Evolutionary conservation across 2,329 filamentous ascomycete genomes (phyloP), one percentile per base, ranked within the genome.

Genomic region (Cercospora sp.): DNA sequence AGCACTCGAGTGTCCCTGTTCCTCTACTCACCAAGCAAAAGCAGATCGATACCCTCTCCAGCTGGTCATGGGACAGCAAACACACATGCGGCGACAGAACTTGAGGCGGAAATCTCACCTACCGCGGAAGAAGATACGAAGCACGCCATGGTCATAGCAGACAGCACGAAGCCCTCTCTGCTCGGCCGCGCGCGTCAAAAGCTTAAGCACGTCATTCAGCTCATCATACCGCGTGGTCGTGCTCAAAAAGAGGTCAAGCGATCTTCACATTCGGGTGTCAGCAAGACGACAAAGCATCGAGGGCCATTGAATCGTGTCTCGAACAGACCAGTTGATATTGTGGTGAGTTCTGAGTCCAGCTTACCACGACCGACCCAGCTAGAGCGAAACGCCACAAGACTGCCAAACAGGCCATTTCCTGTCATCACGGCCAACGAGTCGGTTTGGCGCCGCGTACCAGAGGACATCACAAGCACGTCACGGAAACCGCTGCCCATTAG

Each of bases 1-100:
- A 37, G 61, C 18, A 55, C 30, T 16, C 61, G 37, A 5, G n/a
- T 63, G 18, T 55, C 61, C 24, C 61, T 63, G 30, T 63, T 32
- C 45, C 30, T 63, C n/a, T 63, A 63, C 26, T 63, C 61, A 16
- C 61, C 61, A 34, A 24, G 26, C 28, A 63, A 32, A 18, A 43
- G 24, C 12, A 45, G 26, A 28, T n/a, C 24, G 10, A 18, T 30
- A n/a, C 13, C 32, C 9, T 9, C 18, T 45, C 5, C 16, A 9
- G 16, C n/a, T 18, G 6, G 26, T 21, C 7, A 2, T 12, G 59
- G 26, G 9, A 13, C n/a, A 43, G 21, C 24, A 49, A 30, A 45
- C 16, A 7, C 21, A n/a, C 4, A 16, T 16, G 32, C 26, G 4
- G 49, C 49, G 49, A 55, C 24, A 28, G 49, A 55, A 13, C 49